A percentile compares a stretch with the other conserved stretches of the same genome.
Conservation (phyloP, 441 rosid species). For the Dalechampia spathulata region DNA sequence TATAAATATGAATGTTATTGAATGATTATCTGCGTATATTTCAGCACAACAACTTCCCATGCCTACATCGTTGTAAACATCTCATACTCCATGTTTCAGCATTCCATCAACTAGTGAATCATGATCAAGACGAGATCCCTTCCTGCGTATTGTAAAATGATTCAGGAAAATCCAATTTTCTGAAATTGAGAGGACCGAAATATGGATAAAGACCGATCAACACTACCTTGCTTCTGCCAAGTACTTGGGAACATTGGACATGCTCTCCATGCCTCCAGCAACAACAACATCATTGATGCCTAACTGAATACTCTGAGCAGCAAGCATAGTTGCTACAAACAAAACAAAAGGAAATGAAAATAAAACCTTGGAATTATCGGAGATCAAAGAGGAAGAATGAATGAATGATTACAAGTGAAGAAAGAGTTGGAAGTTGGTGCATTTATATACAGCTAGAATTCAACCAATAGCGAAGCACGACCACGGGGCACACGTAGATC, state of each 20-base stretch:
- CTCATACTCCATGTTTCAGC: conserved; percentile 98
- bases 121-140: conserved; percentile 96
- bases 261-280: conserved; percentile 99
- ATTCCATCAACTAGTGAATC: conserved; percentile 93
- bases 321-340: conserved; percentile 84
- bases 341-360: neutral
- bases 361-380: too few species aligned
- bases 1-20: too few species aligned
- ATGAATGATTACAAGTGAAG: too few species aligned
- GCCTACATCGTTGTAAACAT: conserved; percentile 82
- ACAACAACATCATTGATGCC: conserved; percentile 91
- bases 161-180: neutral
- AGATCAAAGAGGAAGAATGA: too few species aligned
- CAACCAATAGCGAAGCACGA: too few species aligned
- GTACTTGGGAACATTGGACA: conserved; percentile 95
- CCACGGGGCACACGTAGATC: too few species aligned
- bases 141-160: conserved; percentile 20
- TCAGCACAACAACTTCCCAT: conserved; percentile 99
- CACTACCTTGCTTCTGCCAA: conserved; percentile 78
- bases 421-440: too few species aligned
- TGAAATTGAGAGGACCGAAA: conserved; percentile 4
- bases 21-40: conserved; percentile 72
- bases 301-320: conserved; percentile 88
- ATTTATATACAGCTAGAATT: too few species aligned
- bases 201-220: conserved; percentile 1